Evolutionary conservation across 2,329 filamentous ascomycete species (phyloP).

Genomic region (Aspergillus ruber): DNA sequence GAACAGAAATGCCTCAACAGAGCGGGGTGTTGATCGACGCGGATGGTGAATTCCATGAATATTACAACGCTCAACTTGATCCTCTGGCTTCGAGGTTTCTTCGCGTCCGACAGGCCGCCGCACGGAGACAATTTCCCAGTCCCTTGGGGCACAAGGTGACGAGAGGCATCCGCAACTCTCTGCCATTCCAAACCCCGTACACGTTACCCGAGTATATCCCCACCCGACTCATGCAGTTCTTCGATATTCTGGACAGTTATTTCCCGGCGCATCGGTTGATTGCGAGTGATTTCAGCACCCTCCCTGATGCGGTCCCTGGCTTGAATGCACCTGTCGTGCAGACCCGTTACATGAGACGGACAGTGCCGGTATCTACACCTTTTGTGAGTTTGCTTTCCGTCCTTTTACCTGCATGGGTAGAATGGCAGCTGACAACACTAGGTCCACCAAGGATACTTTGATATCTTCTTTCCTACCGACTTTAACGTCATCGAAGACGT

Average conservation of each 20-base stretch:
- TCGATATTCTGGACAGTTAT: constrained; percentile 77
- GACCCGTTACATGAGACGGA: constrained; percentile 79
- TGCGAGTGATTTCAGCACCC: constrained; percentile 80
- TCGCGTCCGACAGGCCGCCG: constrained; percentile 71
- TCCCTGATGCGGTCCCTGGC: constrained; percentile 76
- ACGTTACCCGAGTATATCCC: constrained; percentile 88
- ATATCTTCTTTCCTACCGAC: constrained; percentile 96
- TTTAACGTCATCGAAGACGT: constrained; percentile 86
- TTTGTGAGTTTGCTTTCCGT: constrained; percentile 57
- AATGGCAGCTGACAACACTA: constrained; percentile 29
- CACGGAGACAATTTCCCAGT: constrained; percentile 36
- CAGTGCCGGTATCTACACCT: constrained; percentile 83
- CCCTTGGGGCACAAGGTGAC: constrained; percentile 46
- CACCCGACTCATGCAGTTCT: constrained; percentile 92
- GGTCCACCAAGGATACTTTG: constrained; percentile 98
- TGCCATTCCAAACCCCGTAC: constrained; percentile 70
- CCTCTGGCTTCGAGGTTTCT: constrained; percentile 77
- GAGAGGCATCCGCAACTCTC: constrained; percentile 54
- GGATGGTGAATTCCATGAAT: constrained; percentile 88
- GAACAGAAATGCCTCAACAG: constrained; percentile 76
- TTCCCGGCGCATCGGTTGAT: constrained; percentile 88
- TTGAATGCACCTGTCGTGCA: constrained; percentile 94
- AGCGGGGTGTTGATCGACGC: constrained; percentile 80
- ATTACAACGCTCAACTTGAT: constrained; percentile 76
- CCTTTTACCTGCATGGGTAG: background rate